These are phyloP conservation scores for Fusarium bactridioides DNA, from an alignment of 2,329 filamentous ascomycete genomes.

Conservation along the genomic window DNA sequence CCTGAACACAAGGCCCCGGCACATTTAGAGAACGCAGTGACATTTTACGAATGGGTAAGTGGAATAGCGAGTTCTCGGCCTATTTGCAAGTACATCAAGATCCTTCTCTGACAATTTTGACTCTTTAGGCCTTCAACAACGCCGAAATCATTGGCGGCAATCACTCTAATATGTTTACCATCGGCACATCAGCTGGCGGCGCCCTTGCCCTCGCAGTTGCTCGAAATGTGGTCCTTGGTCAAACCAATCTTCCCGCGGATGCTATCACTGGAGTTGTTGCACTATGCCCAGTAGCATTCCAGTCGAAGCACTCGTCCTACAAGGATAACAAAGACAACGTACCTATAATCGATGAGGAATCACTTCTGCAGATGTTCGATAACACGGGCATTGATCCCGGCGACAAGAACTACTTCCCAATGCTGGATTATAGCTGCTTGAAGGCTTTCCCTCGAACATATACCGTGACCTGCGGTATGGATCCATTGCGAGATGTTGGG, in stretches of 20 bases:
- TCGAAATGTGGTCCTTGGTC: not conserved
- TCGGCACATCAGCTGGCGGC: not conserved
- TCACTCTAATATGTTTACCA: not conserved
- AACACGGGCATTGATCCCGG: fast-evolving
- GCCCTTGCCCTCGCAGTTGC: not conserved
- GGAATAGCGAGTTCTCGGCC: fast-evolving
- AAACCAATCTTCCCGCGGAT: not conserved
- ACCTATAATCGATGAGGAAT: not conserved
- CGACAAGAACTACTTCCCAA: not conserved
- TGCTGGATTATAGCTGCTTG: not conserved
- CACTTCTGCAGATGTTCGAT: not conserved
- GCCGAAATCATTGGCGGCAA: not conserved
- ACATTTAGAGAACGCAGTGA: not conserved
- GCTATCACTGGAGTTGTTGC: not conserved
- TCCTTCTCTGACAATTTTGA: fast-evolving
- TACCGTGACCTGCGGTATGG: not conserved
- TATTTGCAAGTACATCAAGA: fast-evolving
- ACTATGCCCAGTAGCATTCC: not conserved
- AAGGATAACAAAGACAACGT: not conserved
- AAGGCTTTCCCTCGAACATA: not conserved
- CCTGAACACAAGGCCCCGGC: not conserved
- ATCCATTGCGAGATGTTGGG: not conserved
- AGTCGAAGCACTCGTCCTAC: not conserved
- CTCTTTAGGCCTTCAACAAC: not conserved
- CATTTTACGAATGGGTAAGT: not conserved